Evolutionary conservation across 495 filamentous ascomycete genomes (phyloP).

Genomic region (Aspergillus kassunensis): DNA sequence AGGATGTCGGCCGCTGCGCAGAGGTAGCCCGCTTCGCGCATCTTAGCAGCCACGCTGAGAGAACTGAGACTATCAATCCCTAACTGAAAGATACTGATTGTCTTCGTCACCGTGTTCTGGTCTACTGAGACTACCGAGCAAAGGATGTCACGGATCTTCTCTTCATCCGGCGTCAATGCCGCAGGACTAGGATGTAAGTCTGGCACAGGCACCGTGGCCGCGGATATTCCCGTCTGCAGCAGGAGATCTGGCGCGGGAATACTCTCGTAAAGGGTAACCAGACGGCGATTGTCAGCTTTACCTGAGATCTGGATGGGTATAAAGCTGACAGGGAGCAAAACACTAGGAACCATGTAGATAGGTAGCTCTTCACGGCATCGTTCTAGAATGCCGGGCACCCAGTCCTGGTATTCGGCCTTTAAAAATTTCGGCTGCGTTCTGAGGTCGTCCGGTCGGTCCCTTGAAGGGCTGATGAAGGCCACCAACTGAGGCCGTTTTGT

Average conservation of each 20-base stretch:
- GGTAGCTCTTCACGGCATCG: slow-evolving; percentile 27
- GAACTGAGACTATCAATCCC: slow-evolving; percentile 27
- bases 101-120: neutral
- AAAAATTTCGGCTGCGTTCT: neutral
- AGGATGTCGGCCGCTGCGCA: slow-evolving; percentile 62
- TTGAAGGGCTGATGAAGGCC: slow-evolving; percentile 16
- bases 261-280: slow-evolving; percentile 20
- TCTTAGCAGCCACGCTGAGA: slow-evolving; percentile 53
- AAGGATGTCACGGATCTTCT: neutral
- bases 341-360: slow-evolving; percentile 40
- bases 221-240: neutral
- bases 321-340: slow-evolving; percentile 22
- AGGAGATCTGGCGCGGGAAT: slow-evolving; percentile 10
- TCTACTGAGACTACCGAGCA: neutral
- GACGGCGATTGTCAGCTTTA: slow-evolving; percentile 33
- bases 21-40: slow-evolving; percentile 50
- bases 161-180: neutral
- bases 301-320: slow-evolving; percentile 27
- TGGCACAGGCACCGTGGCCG: neutral
- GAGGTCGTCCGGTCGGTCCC: neutral
- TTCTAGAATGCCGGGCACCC: slow-evolving; percentile 14
- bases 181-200: neutral
- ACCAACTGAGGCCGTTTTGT: slow-evolving; percentile 22
- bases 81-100: slow-evolving; percentile 35
- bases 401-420: slow-evolving; percentile 4